These are phyloP conservation scores for Coemansia nantahalensis DNA, from an alignment of 192 early-diverging fungal species.

Conservation along the genomic window DNA sequence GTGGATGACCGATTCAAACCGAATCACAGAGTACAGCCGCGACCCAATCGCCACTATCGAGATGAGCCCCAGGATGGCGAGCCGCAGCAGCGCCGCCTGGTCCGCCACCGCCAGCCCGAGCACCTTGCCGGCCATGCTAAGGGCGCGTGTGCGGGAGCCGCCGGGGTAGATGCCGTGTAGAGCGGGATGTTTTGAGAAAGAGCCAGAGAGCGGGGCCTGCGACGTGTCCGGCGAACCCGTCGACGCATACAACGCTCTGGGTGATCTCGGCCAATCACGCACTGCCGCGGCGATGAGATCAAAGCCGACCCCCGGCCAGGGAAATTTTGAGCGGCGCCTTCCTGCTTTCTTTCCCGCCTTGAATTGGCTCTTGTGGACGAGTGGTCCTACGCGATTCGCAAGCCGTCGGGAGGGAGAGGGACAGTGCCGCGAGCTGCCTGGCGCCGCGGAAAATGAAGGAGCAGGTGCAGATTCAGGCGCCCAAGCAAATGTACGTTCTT, in stretches of 20 bases:
- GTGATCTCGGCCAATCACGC: too few relatives aligned
- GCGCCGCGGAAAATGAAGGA: slow-evolving; percentile 64
- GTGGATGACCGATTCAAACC: slow-evolving; percentile 99
- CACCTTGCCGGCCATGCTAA: slow-evolving; percentile 32
- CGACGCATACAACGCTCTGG: too few relatives aligned
- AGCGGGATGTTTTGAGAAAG: too few relatives aligned
- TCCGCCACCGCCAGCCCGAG: slow-evolving; percentile 41
- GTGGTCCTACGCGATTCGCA: slow-evolving; percentile 10
- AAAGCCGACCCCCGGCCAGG: too few relatives aligned
- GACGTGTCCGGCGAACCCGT: too few relatives aligned
- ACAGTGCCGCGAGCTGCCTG: too few relatives aligned
- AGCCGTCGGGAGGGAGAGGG: not conserved
- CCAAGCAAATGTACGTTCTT: slow-evolving; percentile 70
- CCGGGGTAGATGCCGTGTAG: not conserved
- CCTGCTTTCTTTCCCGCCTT: too few relatives aligned
- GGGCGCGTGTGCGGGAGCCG: too few relatives aligned
- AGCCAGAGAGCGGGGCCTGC: not conserved
- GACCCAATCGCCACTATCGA: slow-evolving; percentile 82
- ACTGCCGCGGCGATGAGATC: too few relatives aligned
- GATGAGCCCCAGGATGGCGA: slow-evolving; percentile 87
- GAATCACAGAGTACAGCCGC: slow-evolving; percentile 95
- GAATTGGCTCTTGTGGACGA: too few relatives aligned
- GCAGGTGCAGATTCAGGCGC: slow-evolving; percentile 65
- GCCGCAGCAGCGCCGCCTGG: slow-evolving; percentile 67
- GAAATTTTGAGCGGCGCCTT: too few relatives aligned